phyloP scores from a whole-genome alignment of 2,329 filamentous ascomycete genomes.

The Alternaria atra region DNA sequence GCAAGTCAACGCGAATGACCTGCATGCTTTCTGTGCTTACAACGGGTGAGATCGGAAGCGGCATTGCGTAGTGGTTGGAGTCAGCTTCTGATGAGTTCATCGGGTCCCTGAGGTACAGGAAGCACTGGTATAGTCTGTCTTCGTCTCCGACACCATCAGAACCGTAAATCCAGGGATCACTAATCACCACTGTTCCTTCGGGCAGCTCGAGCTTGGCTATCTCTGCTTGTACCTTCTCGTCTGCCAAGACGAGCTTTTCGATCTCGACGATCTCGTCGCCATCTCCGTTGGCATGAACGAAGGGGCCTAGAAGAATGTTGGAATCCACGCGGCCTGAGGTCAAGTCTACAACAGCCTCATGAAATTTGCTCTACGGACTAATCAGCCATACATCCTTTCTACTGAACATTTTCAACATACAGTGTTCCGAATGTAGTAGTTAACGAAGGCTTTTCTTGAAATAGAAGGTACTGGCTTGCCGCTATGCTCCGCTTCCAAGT shows the following conservation, averaged over 20 bases:
- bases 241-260: conserved; percentile 64
- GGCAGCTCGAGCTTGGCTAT: conserved; percentile 68
- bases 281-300: conserved; percentile 66
- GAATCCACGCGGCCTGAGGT: conserved; percentile 61
- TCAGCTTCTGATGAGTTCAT: conserved; percentile 67
- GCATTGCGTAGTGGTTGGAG: conserved; percentile 74
- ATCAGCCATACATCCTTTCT: conserved; percentile 5
- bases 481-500: conserved; percentile 69
- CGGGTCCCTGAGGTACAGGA: conserved; percentile 72
- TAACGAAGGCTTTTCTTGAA: conserved; percentile 63
- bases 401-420: conserved; percentile 49
- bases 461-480: conserved; percentile 61
- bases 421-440: conserved; percentile 69
- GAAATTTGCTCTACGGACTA: conserved; percentile 65
- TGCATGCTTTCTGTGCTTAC: conserved; percentile 69
- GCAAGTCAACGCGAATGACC: conserved; percentile 72
- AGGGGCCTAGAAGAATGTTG: conserved; percentile 67
- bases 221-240: conserved; percentile 66
- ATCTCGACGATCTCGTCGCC: conserved; percentile 68
- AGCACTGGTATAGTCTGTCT: conserved; percentile 67
- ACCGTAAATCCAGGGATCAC: conserved; percentile 76
- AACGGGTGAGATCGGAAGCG: conserved; percentile 72
- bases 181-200: conserved; percentile 64
- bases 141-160: conserved; percentile 60
- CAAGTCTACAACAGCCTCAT: conserved; percentile 68